Base-by-base conservation (phyloP, 306 rosid species). In the Lathyrus sativus region DNA sequence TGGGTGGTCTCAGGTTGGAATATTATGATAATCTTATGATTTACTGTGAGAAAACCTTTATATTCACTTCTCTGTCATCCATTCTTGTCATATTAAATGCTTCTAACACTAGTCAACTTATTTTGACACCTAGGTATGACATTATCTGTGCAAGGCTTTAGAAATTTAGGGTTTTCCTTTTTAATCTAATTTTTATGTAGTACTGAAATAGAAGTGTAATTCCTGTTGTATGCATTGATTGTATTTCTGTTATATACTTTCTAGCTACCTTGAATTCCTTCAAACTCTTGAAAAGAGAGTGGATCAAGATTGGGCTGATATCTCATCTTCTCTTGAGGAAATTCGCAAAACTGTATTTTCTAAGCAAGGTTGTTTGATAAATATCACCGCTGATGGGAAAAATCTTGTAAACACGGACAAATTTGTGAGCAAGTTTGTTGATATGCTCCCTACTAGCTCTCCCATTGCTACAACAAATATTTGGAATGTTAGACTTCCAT, bases 1-100 rank as follows among this genome's bases (percentile, higher is more conserved):
- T 90, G 99, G 97, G 96, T 75, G 99, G 99, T 80, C 82, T 88
- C 83, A 90, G 99, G 97, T 93, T 80, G 74, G 82, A 24, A 76
- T 59, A 22, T n/a, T 73, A 55, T 63, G 38, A 62, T 78, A 75
- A 55, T 41, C 19, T 65, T 73, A 58, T 68, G 50, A 22, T 62
- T 53, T 62, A 37, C 3, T 77, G 68, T 38, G 60, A 43, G 56
- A 61, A 64, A 14, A 18, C 35, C 24, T 75, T 37, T 70, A 9
- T n/a, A 24, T 60, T 4, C 69, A 42, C 41, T 55, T 72, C 26
- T 46, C 15, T 77, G 68, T 62, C 48, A 9, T 35, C 55, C 55
- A 50, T 68, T 68, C 3, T 60, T 68, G 50, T 68, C 56, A 41
- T 31, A 49, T 61, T 64, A 35, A 58, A 65, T 70, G 73, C 57